phyloP scores from a whole-genome alignment of 257 asterid genomes.

The Marsdenia floribunda region DNA sequence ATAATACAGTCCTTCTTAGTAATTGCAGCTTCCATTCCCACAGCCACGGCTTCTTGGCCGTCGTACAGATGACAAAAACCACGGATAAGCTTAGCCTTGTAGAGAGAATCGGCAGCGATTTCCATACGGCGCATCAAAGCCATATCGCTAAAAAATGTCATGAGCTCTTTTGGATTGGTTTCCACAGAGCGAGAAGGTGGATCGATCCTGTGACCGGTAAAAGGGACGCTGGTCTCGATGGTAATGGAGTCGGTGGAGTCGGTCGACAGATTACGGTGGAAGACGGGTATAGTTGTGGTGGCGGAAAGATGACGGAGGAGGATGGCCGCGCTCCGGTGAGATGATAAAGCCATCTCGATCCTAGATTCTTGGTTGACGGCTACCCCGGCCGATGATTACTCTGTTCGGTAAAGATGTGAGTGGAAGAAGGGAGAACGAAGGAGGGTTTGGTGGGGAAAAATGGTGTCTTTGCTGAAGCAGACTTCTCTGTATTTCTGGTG shows the following conservation, averaged over 20 bases:
- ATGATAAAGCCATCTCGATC: slow-evolving; percentile 53
- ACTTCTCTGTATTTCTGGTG: not conserved
- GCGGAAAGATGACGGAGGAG: slow-evolving; percentile 38
- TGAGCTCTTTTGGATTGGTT: slow-evolving; percentile 58
- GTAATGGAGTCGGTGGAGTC: slow-evolving; percentile 55
- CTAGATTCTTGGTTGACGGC: slow-evolving; percentile 10
- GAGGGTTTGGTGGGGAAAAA: not conserved
- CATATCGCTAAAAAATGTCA: slow-evolving; percentile 77
- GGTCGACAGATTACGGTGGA: slow-evolving; percentile 50
- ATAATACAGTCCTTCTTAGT: slow-evolving; percentile 27
- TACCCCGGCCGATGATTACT: too few species aligned
- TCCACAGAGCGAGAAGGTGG: slow-evolving; percentile 83
- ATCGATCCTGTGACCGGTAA: slow-evolving; percentile 81
- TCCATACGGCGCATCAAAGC: slow-evolving; percentile 94
- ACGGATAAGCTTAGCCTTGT: slow-evolving; percentile 78
- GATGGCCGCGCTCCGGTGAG: slow-evolving; percentile 38
- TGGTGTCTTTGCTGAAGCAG: too few species aligned
- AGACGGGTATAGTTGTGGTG: slow-evolving; percentile 15
- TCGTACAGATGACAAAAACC: slow-evolving; percentile 96
- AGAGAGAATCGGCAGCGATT: slow-evolving; percentile 93
- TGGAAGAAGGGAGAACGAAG: not conserved
- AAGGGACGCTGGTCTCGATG: slow-evolving; percentile 79
- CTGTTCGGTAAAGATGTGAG: not conserved
- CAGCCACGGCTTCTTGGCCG: slow-evolving; percentile 92
- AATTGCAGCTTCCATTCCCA: slow-evolving; percentile 95